Evolutionary conservation across 192 early-diverging fungal species (phyloP).

Genomic region (Linnemannia exigua): DNA sequence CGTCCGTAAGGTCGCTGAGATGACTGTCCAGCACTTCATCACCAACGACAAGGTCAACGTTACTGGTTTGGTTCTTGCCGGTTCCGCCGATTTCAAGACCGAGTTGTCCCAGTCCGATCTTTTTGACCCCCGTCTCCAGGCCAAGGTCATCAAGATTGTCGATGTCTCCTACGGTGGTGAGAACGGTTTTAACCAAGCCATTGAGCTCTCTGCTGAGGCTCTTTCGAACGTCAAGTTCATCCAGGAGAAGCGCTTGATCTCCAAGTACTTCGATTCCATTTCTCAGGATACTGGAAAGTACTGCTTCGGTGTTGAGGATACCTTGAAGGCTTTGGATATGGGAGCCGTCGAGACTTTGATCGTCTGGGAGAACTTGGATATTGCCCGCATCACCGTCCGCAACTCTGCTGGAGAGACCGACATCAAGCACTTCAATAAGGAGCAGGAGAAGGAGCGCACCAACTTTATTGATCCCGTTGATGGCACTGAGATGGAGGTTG

Average conservation of each 20-base stretch:
- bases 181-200: constrained; percentile 98
- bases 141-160: constrained; percentile 93
- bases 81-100: constrained; percentile 99
- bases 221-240: constrained; percentile 98
- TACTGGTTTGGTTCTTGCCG: constrained; percentile 92
- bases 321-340: constrained; percentile 94
- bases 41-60: constrained; percentile 92
- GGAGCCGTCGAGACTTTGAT: constrained; percentile 99
- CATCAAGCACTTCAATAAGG: constrained; percentile 83
- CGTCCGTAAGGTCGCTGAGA: constrained; percentile 97
- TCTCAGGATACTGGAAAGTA: constrained; percentile 96
- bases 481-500: constrained; percentile 84
- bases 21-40: constrained; percentile 96
- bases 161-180: constrained; percentile 99
- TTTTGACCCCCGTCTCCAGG: constrained; percentile 92
- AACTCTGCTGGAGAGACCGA: constrained; percentile 74
- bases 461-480: constrained; percentile 78
- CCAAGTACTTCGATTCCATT: constrained; percentile 97
- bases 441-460: constrained; percentile 85
- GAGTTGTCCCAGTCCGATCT: constrained; percentile 95
- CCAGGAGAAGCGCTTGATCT: constrained; percentile 98
- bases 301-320: constrained; percentile 97
- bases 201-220: constrained; percentile 91
- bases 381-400: constrained; percentile 82
- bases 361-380: constrained; percentile 96